Evolutionary conservation across 331 rosid species (phyloP).

Genomic region (Spiraea crenata): DNA sequence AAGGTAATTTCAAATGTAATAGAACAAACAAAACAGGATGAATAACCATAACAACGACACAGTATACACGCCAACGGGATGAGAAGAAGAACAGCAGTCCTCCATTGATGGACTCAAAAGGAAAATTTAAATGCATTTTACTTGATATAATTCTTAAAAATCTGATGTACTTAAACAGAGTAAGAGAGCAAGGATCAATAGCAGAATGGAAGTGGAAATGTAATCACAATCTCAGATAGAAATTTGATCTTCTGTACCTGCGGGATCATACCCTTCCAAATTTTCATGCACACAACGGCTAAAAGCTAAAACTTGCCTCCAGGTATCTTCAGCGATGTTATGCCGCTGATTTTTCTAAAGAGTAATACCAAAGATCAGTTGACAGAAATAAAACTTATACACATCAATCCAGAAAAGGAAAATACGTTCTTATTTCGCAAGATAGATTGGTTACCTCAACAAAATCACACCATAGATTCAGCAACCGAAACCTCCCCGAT

Average conservation of each 20-base stretch:
- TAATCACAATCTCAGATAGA: background rate
- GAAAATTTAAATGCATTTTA: no score
- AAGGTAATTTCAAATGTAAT: no score
- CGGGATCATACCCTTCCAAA: conserved; percentile 92
- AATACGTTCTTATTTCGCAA: background rate
- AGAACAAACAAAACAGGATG: no score
- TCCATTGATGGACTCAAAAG: no score
- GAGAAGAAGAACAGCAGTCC: no score
- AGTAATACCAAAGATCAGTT: conserved; percentile 26
- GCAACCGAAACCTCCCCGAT: conserved; percentile 74
- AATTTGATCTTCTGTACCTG: conserved; percentile 52
- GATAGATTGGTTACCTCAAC: conserved; percentile 61
- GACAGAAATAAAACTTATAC: background rate
- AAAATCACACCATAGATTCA: conserved; percentile 86
- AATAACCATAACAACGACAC: no score
- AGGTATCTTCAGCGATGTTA: conserved; percentile 95
- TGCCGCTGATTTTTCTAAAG: conserved; percentile 83
- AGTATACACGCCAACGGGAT: no score
- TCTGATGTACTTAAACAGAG: no score
- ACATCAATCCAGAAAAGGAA: background rate
- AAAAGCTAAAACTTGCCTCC: conserved; percentile 95
- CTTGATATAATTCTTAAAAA: no score
- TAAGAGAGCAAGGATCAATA: background rate
- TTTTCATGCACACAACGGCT: conserved; percentile 83
- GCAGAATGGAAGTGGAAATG: background rate